Base-by-base conservation (phyloP, 805 yeast genomes). In the Saccharomycopsis amapae region DNA sequence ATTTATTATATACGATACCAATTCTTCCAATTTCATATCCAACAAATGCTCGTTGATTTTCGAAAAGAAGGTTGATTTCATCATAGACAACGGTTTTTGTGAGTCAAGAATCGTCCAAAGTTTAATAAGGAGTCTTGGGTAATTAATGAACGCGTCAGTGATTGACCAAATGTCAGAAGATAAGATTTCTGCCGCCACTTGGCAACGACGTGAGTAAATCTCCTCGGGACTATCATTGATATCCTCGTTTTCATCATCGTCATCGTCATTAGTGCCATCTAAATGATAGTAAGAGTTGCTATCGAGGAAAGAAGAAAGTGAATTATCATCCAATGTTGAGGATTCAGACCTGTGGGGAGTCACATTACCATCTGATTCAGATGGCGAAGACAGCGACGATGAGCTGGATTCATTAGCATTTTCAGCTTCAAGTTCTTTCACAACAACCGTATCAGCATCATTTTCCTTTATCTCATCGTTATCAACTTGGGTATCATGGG, bases 161-260 rank as follows among this genome's bases (percentile, higher is more conserved):
- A 93, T 69, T 2, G 94, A 83, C 96, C 97, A 90, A 6, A 88
- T 89, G 58, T 90, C 97, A 3, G 93, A 86, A 34, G 90, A 78
- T 40, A 93, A 68, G 36, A 93, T 81, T 60, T 93, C 97, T 1
- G 96, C 86, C 4, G 96, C 88, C 55, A 82, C 72, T 46, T 79
- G 80, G 1, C 87, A 79, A 50, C 75, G 59, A 55, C 72, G 60
- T 2, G 61, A 49, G 38, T 63, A 68, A 2, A 53, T 63, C 42
- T 65, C 66, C 38, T 65, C 65, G 26, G 64, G 65, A 3, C 63
- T 62, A 46, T 68, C 71, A 19, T 50, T 56, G 30, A 58, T 53
- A 36, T 54, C 50, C 18, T 37, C 42, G 10, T 37, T 32, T 5
- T 28, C 40, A 5, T 45, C 45, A 25, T 31, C 38, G 30, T 52